A percentile compares a stretch with the other conserved stretches of the same genome.
Evolutionary conservation across 179 eudicot genomes (phyloP).

Genomic region (Gypsophila paniculata): DNA sequence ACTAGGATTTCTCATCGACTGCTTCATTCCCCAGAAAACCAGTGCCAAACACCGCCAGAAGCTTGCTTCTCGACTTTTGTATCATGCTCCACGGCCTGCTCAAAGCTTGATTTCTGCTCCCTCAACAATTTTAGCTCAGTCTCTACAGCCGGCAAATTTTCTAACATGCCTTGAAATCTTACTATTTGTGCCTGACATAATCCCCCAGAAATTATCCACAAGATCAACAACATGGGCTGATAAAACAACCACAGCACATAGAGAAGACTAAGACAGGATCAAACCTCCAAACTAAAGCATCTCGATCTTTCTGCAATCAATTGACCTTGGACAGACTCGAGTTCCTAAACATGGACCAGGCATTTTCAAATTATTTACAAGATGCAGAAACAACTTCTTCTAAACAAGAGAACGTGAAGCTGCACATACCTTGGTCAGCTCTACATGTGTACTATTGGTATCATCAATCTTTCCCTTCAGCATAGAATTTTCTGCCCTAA

Average conservation of each 20-base stretch:
- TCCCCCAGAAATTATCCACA: conserved; percentile 12
- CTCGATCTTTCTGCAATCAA: conserved; percentile 81
- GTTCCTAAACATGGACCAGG: conserved; percentile 51
- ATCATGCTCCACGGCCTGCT: conserved; percentile 47
- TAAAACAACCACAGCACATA: not conserved
- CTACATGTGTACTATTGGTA: conserved; percentile 50
- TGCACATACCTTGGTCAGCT: conserved; percentile 63
- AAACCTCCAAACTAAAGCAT: conserved; percentile 89
- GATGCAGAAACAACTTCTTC: not conserved
- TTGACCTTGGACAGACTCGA: conserved; percentile 83
- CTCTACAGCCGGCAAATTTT: conserved; percentile 64
- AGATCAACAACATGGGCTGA: not conserved
- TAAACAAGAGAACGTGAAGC: not conserved
- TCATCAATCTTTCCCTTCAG: conserved; percentile 72
- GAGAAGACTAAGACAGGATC: conserved; percentile 13
- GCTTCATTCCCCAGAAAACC: conserved; percentile 51
- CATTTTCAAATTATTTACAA: conserved; percentile 12
- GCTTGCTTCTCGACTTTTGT: conserved; percentile 40
- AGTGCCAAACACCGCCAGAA: conserved; percentile 71
- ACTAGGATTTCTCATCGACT: conserved; percentile 9
- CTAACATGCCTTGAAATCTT: conserved; percentile 61
- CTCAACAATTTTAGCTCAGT: conserved; percentile 63
- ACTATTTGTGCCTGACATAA: conserved; percentile 75
- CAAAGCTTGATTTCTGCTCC: conserved; percentile 55
- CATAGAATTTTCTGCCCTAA: conserved; percentile 50